A percentile compares a stretch with the other conserved stretches of the same genome.
phyloP scores from a whole-genome alignment of 192 early-diverging fungal species.

The Mortierella antarctica region DNA sequence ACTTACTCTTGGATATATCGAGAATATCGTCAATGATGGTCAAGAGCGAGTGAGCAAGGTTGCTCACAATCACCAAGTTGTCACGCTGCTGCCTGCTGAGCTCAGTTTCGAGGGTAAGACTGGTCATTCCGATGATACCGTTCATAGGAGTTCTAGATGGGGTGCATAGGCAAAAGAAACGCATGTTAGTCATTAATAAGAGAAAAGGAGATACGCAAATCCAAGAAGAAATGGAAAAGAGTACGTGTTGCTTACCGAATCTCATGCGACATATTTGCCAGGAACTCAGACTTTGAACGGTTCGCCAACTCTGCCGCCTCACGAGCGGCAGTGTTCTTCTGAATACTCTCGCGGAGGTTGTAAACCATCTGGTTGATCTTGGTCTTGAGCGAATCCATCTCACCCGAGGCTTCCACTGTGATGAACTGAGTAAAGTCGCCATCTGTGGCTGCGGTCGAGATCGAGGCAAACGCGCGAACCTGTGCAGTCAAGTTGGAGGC shows the following conservation, averaged over 20 bases:
- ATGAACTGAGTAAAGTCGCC: conserved; percentile 80
- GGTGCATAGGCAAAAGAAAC: conserved; percentile 7
- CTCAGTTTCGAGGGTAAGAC: conserved; percentile 79
- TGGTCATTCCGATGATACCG: conserved; percentile 83
- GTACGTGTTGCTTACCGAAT: conserved; percentile 14
- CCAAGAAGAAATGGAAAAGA: not conserved
- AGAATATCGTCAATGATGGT: conserved; percentile 87
- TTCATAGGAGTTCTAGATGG: conserved; percentile 80
- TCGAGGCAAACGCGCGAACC: conserved; percentile 85
- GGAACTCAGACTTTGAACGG: conserved; percentile 78
- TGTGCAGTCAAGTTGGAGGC: conserved; percentile 79
- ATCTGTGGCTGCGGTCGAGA: conserved; percentile 76
- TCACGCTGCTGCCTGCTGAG: conserved; percentile 85
- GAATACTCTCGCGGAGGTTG: conserved; percentile 79
- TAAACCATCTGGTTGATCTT: conserved; percentile 89
- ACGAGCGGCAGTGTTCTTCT: conserved; percentile 82
- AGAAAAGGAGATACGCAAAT: not conserved
- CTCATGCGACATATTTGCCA: conserved; percentile 74
- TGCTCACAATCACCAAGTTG: conserved; percentile 82
- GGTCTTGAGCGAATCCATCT: conserved; percentile 86
- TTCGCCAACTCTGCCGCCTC: conserved; percentile 88
- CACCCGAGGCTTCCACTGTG: conserved; percentile 82
- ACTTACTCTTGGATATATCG: conserved; percentile 79
- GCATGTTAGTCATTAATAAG: not conserved
- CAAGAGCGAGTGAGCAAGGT: conserved; percentile 75